Percentiles rank a stretch among this genome's conserved stretches.
Evolutionary conservation across 2,329 filamentous ascomycete genomes (phyloP).

Genomic region (Exophiala oligosperma): DNA sequence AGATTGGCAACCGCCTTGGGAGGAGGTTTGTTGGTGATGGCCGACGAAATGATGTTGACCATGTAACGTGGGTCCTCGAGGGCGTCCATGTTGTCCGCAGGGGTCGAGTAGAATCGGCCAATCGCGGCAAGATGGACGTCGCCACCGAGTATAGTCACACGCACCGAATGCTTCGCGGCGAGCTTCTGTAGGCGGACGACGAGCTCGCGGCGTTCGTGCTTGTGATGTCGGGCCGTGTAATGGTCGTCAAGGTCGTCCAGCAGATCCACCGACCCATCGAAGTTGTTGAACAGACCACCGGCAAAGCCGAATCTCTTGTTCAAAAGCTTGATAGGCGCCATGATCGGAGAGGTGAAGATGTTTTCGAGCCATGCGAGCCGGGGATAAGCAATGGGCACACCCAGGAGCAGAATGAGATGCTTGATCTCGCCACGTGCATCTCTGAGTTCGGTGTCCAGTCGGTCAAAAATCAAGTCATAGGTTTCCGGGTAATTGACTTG

Average conservation of each 20-base stretch:
- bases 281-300: slow-evolving; percentile 86
- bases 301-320: slow-evolving; percentile 88
- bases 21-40: slow-evolving; percentile 68
- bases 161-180: slow-evolving; percentile 55
- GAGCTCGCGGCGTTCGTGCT: slow-evolving; percentile 77
- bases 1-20: slow-evolving; percentile 66
- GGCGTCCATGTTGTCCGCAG: slow-evolving; percentile 55
- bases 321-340: slow-evolving; percentile 83
- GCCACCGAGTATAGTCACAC: slow-evolving; percentile 63
- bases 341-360: slow-evolving; percentile 79
- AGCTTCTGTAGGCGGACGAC: slow-evolving; percentile 64
- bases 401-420: slow-evolving; percentile 63
- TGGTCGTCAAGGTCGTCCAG: slow-evolving; percentile 67
- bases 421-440: slow-evolving; percentile 57
- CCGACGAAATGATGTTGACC: slow-evolving; percentile 63
- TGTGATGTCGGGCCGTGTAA: slow-evolving; percentile 90
- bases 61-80: slow-evolving; percentile 64
- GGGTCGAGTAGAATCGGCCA: slow-evolving; percentile 65
- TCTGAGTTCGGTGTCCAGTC: slow-evolving; percentile 53
- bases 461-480: slow-evolving; percentile 60
- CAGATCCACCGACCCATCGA: slow-evolving; percentile 73
- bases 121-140: slow-evolving; percentile 62
- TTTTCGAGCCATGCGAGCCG: slow-evolving; percentile 97
- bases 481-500: slow-evolving; percentile 83
- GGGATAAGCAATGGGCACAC: slow-evolving; percentile 68